These are phyloP conservation scores for Mucor lusitanicus DNA, from an alignment of 371 early-diverging fungal species.

Conservation along the genomic window DNA sequence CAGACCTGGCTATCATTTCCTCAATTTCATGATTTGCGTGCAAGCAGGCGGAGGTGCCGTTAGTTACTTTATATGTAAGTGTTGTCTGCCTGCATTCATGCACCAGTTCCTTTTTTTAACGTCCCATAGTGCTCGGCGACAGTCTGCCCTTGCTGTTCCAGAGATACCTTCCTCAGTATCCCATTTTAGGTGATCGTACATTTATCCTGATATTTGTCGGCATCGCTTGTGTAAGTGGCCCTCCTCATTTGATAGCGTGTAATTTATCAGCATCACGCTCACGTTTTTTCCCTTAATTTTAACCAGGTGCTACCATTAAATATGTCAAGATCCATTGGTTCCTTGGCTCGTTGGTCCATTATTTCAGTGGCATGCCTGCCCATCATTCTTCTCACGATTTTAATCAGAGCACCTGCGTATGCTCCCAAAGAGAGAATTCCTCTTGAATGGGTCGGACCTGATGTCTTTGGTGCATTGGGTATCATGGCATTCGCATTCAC, in stretches of 20 bases:
- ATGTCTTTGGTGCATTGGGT: slow-evolving; percentile 59
- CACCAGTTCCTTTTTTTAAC: background rate
- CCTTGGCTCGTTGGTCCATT: slow-evolving; percentile 59
- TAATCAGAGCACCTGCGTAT: slow-evolving; percentile 55
- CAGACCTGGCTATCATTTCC: slow-evolving; percentile 48
- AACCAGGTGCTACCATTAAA: slow-evolving; percentile 53
- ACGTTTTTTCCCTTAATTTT: background rate
- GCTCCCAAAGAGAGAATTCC: slow-evolving; percentile 43
- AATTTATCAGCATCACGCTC: background rate
- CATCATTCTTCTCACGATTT: slow-evolving; percentile 49
- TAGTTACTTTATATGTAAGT: slow-evolving; percentile 54
- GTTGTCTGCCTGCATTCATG: background rate
- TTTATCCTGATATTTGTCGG: slow-evolving; percentile 46
- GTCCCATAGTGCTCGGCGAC: slow-evolving; percentile 52
- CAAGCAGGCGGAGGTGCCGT: slow-evolving; percentile 53
- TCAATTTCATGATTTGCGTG: slow-evolving; percentile 54
- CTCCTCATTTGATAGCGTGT: background rate
- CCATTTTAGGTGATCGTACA: slow-evolving; percentile 39
- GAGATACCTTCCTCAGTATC: slow-evolving; percentile 38
- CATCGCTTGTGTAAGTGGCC: slow-evolving; percentile 40
- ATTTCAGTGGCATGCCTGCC: slow-evolving; percentile 58
- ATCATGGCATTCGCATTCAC: slow-evolving; percentile 69
- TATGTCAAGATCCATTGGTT: slow-evolving; percentile 59
- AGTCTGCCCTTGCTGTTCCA: slow-evolving; percentile 54
- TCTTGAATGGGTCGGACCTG: slow-evolving; percentile 47